Evolutionary conservation across 371 early-diverging fungal genomes (phyloP), one percentile per base, ranked within the genome.

Genomic region (Apophysomyces ossiformis): DNA sequence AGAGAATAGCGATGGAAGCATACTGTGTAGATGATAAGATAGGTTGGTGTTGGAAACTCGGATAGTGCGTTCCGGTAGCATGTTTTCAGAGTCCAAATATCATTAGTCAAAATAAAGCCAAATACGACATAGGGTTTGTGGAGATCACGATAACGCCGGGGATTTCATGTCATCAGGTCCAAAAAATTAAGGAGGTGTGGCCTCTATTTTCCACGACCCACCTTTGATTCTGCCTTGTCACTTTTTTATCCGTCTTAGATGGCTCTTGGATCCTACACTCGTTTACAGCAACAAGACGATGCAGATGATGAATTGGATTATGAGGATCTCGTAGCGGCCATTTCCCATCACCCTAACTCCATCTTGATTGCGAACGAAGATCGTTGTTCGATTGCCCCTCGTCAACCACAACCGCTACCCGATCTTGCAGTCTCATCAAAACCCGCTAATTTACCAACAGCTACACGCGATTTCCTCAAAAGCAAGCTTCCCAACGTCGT

Each of bases 261-360:
- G 54, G 7, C 54, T 21, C 21, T 18, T 39, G 69, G 70, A 39
- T 54, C 67, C 1, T 79, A 79, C 45, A 76, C 69, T 60, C 69
- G 72, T 44, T 46, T 79, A 36, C 74, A 72, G 5, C 74, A 76
- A 56, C 69, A 76, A 57, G 79, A 79, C 32, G 79, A 76, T 50
- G 71, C 71, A 37, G 79, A 79, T 36, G 74, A 76, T 15, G 73
- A 50, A 50, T 50, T 50, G 21, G 73, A 73, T 56, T 61, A 67
- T 64, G 72, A 71, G 16, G 62, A 66, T 43, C 63, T 67, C n/a
- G 57, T 58, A n/a, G 70, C 69, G 13, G 37, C 66, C 16, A 57
- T 73, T 60, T 57, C 69, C 18, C 71, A 72, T 57, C 79, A 78
- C 58, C 75, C 80, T 7, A 75, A 79, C 43, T 73, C 80, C 7